Evolutionary conservation across 768 basidiomycete species (phyloP).

Genomic region (Lentinula raphanica): DNA sequence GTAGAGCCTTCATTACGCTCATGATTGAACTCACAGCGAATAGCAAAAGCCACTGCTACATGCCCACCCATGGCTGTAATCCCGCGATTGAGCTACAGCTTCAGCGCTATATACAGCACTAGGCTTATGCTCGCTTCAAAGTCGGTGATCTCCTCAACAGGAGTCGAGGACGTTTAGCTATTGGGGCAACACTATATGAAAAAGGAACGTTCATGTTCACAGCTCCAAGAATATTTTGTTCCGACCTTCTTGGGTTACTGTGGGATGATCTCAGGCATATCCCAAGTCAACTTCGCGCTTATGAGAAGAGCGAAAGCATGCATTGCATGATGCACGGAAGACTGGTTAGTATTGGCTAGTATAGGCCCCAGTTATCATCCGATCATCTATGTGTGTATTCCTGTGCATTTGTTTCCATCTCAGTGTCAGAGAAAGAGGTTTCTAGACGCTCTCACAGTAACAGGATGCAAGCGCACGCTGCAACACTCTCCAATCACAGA

Average conservation of each 20-base stretch:
- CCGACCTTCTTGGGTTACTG: neutral
- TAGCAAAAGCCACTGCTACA: constrained; percentile 3
- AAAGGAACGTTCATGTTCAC: neutral
- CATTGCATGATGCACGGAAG: neutral
- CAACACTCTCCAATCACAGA: no score
- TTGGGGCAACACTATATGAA: neutral
- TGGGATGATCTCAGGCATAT: neutral
- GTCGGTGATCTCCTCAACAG: neutral
- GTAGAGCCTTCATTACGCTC: neutral
- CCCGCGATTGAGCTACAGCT: neutral
- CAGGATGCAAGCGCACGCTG: no score
- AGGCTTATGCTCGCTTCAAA: neutral
- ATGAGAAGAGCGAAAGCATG: neutral
- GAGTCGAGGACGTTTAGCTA: constrained; percentile 1
- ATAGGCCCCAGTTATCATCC: neutral
- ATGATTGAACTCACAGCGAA: neutral
- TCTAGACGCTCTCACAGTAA: neutral
- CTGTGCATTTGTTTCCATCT: neutral
- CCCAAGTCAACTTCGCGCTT: neutral
- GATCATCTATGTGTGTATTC: neutral
- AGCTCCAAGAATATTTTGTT: neutral
- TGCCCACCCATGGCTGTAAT: neutral
- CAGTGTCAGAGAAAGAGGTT: neutral
- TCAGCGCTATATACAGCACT: neutral
- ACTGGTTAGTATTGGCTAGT: neutral